phyloP scores from a whole-genome alignment of 345 rosid genomes.

The Firmiana major region DNA sequence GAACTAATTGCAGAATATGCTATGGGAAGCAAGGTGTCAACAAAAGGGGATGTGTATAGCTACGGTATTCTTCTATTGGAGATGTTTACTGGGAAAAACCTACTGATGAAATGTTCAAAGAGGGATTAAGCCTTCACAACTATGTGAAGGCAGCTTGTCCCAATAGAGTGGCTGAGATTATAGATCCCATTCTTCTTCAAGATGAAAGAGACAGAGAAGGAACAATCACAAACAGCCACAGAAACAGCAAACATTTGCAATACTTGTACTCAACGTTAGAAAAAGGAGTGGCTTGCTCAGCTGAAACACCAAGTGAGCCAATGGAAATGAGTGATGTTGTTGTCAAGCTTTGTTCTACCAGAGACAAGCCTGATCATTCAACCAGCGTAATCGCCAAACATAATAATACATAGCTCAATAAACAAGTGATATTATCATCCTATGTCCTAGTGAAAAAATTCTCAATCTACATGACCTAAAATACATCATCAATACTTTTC shows the following conservation, averaged over 20 bases:
- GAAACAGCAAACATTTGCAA: neutral
- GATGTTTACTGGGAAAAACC: conserved; percentile 27
- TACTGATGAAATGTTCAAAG: conserved; percentile 23
- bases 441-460: too few relatives aligned
- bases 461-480: too few relatives aligned
- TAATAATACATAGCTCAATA: too few relatives aligned
- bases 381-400: too few relatives aligned
- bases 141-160: conserved; percentile 19
- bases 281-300: conserved; percentile 23
- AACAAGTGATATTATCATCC: too few relatives aligned
- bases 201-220: neutral
- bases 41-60: conserved; percentile 23
- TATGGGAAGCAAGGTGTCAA: conserved; percentile 21
- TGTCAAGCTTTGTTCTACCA: neutral
- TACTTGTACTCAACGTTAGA: conserved; percentile 6
- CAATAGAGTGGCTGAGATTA: conserved; percentile 2
- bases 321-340: neutral
- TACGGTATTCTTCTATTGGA: conserved; percentile 28
- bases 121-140: conserved; percentile 15
- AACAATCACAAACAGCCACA: neutral
- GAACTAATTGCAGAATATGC: conserved; percentile 6
- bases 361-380: neutral
- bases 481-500: too few relatives aligned
- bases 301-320: neutral
- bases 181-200: conserved; percentile 14